Evolutionary conservation across 1,284 basidiomycete species (phyloP), one percentile per base, ranked within the genome.

Genomic region (Trametes versicolor): DNA sequence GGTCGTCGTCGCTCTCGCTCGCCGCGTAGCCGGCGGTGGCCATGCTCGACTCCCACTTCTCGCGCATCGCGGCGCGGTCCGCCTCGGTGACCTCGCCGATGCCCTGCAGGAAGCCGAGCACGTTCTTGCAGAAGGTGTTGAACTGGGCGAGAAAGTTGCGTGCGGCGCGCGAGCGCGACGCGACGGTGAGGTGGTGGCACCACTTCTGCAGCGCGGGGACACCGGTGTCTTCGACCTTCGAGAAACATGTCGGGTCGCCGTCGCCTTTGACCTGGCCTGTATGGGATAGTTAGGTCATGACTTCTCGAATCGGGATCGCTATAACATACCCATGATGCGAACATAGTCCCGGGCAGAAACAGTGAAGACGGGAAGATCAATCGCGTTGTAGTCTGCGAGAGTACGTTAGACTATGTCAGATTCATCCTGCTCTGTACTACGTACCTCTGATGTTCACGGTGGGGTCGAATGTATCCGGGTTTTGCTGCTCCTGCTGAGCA

Each of bases 321-420:
- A 4, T 6, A 19, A 36, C 68, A 15, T 55, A 70, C 65, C 61
- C 67, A 60, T 65, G 34, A 62, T 50, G 17, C 50, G 64, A 32
- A 87, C 81, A 68, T 89, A 89, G 72, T 90, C 87, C 17, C 87
- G 81, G 32, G 85, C 83, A 0, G 87, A 88, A 63, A 81, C 83
- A 8, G 86, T 87, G 75, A 89, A 89, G 13, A 88, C 86, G 4
- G 87, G 87, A 4, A 89, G 79, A 64, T 88, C 79, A 59, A 89
- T 87, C 1, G 79, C 80, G 27, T 82, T 80, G 65, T 88, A 88
- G 70, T 89, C 87, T 88, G 60, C 29, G 8, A 41, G 36, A 25
- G 36, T 19, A 2, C 21, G 50, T 45, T 29, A 56, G 6, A 53
- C 10, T 58, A 59, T 6, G 19, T 45, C 57, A 45, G 29, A 17